These are phyloP conservation scores for Neurospora sp. DNA, from an alignment of 495 filamentous ascomycete species.

Conservation along the genomic window DNA sequence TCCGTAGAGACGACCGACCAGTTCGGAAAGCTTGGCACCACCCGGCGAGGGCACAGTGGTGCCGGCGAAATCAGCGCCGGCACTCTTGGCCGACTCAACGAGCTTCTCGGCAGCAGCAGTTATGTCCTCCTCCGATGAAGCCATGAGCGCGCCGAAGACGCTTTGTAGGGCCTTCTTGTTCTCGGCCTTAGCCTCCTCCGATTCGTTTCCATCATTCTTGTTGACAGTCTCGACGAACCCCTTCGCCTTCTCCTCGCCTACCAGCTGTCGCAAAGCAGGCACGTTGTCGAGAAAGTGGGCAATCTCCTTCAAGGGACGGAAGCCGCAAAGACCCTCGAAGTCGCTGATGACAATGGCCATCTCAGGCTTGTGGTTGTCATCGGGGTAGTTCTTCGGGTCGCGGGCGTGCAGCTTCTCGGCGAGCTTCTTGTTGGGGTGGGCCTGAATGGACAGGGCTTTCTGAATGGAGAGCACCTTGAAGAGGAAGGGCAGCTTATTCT, in stretches of 20 bases:
- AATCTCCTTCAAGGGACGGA: slow-evolving; percentile 80
- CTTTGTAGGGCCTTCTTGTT: slow-evolving; percentile 76
- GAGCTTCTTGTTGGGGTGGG: slow-evolving; percentile 95
- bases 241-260: slow-evolving; percentile 58
- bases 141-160: slow-evolving; percentile 72
- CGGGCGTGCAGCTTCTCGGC: slow-evolving; percentile 77
- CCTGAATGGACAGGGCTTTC: slow-evolving; percentile 94
- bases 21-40: slow-evolving; percentile 60
- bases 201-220: slow-evolving; percentile 46
- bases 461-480: slow-evolving; percentile 94
- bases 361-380: slow-evolving; percentile 99
- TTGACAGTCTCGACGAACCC: slow-evolving; percentile 60
- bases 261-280: slow-evolving; percentile 60
- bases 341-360: slow-evolving; percentile 97
- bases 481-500: slow-evolving; percentile 74
- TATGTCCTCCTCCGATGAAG: slow-evolving; percentile 54
- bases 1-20: slow-evolving; percentile 64
- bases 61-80: slow-evolving; percentile 52
- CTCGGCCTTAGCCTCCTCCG: slow-evolving; percentile 36
- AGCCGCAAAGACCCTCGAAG: slow-evolving; percentile 93
- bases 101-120: slow-evolving; percentile 54
- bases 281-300: slow-evolving; percentile 72
- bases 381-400: slow-evolving; percentile 91
- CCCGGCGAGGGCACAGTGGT: slow-evolving; percentile 12
- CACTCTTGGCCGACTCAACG: slow-evolving; percentile 55